Conservation (phyloP, 108 stramenopile species). For the Skeletonema costatum region DNA sequence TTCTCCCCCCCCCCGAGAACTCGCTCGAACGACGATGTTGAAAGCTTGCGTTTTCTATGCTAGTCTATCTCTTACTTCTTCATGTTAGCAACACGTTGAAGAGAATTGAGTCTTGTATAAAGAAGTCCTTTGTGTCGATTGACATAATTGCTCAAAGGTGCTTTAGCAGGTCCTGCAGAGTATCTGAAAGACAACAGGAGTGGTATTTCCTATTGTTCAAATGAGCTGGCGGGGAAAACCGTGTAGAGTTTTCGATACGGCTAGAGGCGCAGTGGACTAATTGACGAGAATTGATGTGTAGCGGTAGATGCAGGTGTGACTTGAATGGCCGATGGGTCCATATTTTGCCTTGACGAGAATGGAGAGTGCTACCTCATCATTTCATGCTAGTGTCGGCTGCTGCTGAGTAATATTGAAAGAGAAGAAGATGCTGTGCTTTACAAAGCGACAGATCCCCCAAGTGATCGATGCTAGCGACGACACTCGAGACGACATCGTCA, state of each 20-base stretch:
- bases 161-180: slow-evolving; percentile 9
- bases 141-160: slow-evolving; percentile 11
- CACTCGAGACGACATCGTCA: neutral
- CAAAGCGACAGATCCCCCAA: neutral
- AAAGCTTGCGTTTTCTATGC: slow-evolving; percentile 2
- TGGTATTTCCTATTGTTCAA: too few species aligned
- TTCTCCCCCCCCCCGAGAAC: slow-evolving; percentile 3
- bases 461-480: neutral
- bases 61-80: slow-evolving; percentile 12
- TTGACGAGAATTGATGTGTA: neutral
- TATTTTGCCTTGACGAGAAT: slow-evolving; percentile 18
- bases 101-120: slow-evolving; percentile 39
- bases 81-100: slow-evolving; percentile 7
- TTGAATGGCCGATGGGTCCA: slow-evolving; percentile 39
- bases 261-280: too few species aligned
- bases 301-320: slow-evolving; percentile 4
- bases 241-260: slow-evolving; percentile 7
- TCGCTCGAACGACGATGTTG: neutral
- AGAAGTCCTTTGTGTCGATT: slow-evolving; percentile 32
- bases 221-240: too few species aligned
- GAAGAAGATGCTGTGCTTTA: neutral
- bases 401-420: neutral
- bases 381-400: neutral
- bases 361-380: slow-evolving; percentile 1
- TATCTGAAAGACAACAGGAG: neutral